Evolutionary conservation across 2,329 filamentous ascomycete species (phyloP).

Genomic region (Pyrenochaeta sp.): DNA sequence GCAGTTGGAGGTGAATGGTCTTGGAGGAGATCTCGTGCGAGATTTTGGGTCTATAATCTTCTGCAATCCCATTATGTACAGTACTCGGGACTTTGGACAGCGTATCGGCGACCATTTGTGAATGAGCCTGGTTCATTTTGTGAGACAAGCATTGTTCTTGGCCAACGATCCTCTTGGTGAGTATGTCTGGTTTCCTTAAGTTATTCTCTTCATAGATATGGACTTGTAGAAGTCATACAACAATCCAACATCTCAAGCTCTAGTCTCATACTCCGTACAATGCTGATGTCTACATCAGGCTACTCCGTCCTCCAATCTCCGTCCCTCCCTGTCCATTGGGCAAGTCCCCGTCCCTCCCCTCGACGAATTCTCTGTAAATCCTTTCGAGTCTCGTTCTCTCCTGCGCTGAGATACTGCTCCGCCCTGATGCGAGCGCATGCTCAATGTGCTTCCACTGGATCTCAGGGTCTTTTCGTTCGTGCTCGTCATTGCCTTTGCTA

Average conservation of each 20-base stretch:
- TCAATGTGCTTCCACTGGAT: slow-evolving; percentile 86
- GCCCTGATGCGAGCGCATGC: slow-evolving; percentile 77
- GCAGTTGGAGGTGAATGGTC: too few species aligned
- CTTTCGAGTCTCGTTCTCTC: slow-evolving; percentile 77
- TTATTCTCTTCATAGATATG: too few species aligned
- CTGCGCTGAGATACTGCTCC: slow-evolving; percentile 81
- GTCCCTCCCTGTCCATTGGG: slow-evolving; percentile 88
- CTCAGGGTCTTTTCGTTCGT: slow-evolving; percentile 71
- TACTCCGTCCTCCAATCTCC: slow-evolving; percentile 91
- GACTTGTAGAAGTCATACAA: too few species aligned
- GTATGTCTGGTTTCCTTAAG: too few species aligned
- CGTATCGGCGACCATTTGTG: background rate
- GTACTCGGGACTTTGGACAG: background rate
- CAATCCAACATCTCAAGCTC: too few species aligned
- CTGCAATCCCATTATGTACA: too few species aligned
- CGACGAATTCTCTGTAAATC: slow-evolving; percentile 94
- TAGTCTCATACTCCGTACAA: too few species aligned
- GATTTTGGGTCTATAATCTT: too few species aligned
- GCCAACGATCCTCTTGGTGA: too few species aligned
- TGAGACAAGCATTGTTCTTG: too few species aligned
- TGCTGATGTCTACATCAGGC: slow-evolving; percentile 80
- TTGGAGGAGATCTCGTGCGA: too few species aligned
- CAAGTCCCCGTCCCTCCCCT: slow-evolving; percentile 93
- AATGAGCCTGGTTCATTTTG: background rate
- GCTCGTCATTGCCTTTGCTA: slow-evolving; percentile 39